Percentiles rank a stretch among this genome's conserved stretches.
Conservation (phyloP, 768 basidiomycete genomes). For the Auricularia sp. region DNA sequence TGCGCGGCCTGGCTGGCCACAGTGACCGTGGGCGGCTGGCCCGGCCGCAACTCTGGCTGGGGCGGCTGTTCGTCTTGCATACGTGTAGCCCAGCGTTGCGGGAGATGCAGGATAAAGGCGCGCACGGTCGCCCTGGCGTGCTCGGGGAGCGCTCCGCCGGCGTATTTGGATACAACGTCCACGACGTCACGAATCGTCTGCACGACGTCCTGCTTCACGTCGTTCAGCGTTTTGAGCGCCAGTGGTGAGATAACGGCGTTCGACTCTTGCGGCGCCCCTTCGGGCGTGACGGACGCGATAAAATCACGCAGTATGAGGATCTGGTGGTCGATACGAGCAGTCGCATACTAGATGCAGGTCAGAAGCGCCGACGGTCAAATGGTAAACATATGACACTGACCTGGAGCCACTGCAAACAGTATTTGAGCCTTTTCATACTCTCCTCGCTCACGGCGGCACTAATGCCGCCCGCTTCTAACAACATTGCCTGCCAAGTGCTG, state of each 20-base stretch:
- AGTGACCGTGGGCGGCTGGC: slow-evolving; percentile 8
- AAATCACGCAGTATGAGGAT: slow-evolving; percentile 78
- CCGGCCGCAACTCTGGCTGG: neutral
- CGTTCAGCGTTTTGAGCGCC: slow-evolving; percentile 50
- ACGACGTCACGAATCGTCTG: slow-evolving; percentile 84
- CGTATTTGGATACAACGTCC: slow-evolving; percentile 70
- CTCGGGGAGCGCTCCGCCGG: slow-evolving; percentile 79
- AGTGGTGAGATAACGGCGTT: slow-evolving; percentile 30
- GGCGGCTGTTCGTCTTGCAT: slow-evolving; percentile 18
- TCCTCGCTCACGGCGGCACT: slow-evolving; percentile 86
- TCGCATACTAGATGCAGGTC: slow-evolving; percentile 55
- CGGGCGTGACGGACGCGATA: slow-evolving; percentile 46
- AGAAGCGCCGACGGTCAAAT: slow-evolving; percentile 2
- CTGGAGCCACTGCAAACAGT: slow-evolving; percentile 83
- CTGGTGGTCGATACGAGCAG: slow-evolving; percentile 77
- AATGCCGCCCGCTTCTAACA: slow-evolving; percentile 80
- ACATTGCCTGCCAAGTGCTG: slow-evolving; percentile 77
- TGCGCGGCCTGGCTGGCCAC: slow-evolving; percentile 64
- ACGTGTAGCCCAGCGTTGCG: slow-evolving; percentile 61
- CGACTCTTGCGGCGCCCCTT: slow-evolving; percentile 16
- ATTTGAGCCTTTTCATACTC: slow-evolving; percentile 76
- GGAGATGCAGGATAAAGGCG: slow-evolving; percentile 69
- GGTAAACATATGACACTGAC: slow-evolving; percentile 30
- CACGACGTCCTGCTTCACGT: slow-evolving; percentile 75
- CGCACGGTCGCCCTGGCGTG: slow-evolving; percentile 67